Conservation (phyloP, 179 eudicot species). For the Carnegiea gigantea region DNA sequence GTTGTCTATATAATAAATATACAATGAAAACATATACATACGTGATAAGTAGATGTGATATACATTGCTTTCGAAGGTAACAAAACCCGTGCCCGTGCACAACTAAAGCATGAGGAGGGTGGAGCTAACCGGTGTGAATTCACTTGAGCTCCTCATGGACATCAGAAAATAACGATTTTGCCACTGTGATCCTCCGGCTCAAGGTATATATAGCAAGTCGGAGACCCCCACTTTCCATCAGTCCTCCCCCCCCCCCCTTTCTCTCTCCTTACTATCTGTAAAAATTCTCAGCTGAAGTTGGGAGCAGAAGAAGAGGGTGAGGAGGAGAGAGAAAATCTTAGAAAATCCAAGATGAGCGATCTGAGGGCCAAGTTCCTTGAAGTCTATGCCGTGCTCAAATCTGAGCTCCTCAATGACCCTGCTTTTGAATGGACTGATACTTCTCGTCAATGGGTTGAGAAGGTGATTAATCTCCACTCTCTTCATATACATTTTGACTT, state of each 20-base stretch:
- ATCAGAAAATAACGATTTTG: background rate
- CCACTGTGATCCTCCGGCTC: background rate
- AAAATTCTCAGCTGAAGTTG: background rate
- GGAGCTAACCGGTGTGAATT: too few species aligned
- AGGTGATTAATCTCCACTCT: slow-evolving; percentile 27
- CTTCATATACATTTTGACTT: background rate
- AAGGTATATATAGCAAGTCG: background rate
- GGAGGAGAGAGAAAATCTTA: background rate
- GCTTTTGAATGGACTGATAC: slow-evolving; percentile 68
- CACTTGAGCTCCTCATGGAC: background rate
- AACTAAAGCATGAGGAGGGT: background rate
- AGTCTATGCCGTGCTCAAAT: slow-evolving; percentile 66
- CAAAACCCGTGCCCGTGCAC: background rate
- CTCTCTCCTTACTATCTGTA: slow-evolving; percentile 17
- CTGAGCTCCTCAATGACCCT: slow-evolving; percentile 75
- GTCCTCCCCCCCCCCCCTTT: background rate
- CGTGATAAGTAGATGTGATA: too few species aligned
- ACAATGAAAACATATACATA: too few species aligned
- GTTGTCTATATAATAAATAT: too few species aligned
- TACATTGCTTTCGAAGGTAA: background rate
- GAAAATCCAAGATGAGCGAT: slow-evolving; percentile 44
- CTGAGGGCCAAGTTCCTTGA: slow-evolving; percentile 52
- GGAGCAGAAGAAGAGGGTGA: background rate
- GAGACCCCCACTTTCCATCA: background rate
- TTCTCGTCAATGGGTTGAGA: slow-evolving; percentile 79